Conservation (phyloP, 768 basidiomycete species). For the Exsudoporus frostii region DNA sequence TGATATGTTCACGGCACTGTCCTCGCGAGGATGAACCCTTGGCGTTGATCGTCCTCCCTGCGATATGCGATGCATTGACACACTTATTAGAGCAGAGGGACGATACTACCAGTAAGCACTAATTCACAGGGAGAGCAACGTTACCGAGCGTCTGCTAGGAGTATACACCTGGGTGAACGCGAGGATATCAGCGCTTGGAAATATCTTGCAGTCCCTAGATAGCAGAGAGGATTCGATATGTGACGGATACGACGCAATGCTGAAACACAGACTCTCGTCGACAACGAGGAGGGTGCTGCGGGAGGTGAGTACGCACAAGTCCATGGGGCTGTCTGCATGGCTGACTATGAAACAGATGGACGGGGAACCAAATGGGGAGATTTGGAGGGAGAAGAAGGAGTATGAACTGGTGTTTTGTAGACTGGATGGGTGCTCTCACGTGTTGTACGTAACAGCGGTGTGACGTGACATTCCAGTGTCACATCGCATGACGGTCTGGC, state of each 20-base stretch:
- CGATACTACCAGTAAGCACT: slow-evolving; percentile 26
- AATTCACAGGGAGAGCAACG: not conserved
- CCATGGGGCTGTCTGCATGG: not conserved
- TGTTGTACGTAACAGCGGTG: slow-evolving; percentile 20
- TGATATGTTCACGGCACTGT: slow-evolving; percentile 46
- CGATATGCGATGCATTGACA: slow-evolving; percentile 48
- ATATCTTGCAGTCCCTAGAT: slow-evolving; percentile 35
- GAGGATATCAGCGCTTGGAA: slow-evolving; percentile 48
- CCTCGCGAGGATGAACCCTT: slow-evolving; percentile 48
- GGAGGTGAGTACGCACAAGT: slow-evolving; percentile 20
- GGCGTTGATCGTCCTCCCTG: slow-evolving; percentile 46
- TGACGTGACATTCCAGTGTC: slow-evolving; percentile 24
- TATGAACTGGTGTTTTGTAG: slow-evolving; percentile 24
- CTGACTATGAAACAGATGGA: slow-evolving; percentile 10
- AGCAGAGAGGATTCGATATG: slow-evolving; percentile 6
- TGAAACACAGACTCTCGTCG: slow-evolving; percentile 32
- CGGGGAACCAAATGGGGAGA: not conserved
- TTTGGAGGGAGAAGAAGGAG: not conserved
- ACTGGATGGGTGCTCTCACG: slow-evolving; percentile 7
- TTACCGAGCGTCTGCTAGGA: slow-evolving; percentile 7
- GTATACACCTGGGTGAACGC: slow-evolving; percentile 25
- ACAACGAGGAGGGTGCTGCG: slow-evolving; percentile 27
- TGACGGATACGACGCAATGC: slow-evolving; percentile 25
- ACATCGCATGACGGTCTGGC: slow-evolving; percentile 7
- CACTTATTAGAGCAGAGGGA: slow-evolving; percentile 34